Base-by-base conservation (phyloP, 768 basidiomycete species). In the Kondoa malvinella region DNA sequence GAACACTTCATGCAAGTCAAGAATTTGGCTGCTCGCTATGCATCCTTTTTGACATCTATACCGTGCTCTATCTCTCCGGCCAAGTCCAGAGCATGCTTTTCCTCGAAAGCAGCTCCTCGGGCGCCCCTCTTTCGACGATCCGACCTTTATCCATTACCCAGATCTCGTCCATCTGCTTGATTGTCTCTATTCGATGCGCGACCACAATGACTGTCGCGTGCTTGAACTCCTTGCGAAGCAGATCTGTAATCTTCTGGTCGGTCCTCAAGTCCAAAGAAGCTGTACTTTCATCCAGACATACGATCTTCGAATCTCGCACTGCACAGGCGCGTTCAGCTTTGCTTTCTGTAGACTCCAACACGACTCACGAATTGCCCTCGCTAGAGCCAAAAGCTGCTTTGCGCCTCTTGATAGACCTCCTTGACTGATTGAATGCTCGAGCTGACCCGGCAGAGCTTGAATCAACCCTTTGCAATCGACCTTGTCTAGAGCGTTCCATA, bases 271-370 rank as follows among this genome's bases (percentile, higher is more conserved):
- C 72, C 1, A 74, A 66, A 15, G 73, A 72, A 12, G 73, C 72
- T 14, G 73, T 74, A n/a, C 72, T 71, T 68, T 74, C 73, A 70
- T 75, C 75, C 17, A 75, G 70, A 15, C 72, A 56, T 3, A 74
- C 66, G 64, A 72, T 73, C 1, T 67, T 68, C 2, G 73, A 72
- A 32, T 65, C 66, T 3, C 73, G 72, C 17, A 74, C 40, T 50
- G 21, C n/a, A 21, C 40, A 50, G 21, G 21, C 12, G 40, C 12
- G 21, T 8, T 50, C 40, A 50, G 40, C 40, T 50, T 21, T 21
- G 40, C n/a, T n/a, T 8, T 50, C 8, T 21, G 40, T 8, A 50
- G 40, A 21, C 8, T 50, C 40, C 21, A 50, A 50, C 40, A 50
- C 8, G 40, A 50, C 40, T 8, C 40, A 50, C 40, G 69, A n/a